Evolutionary conservation across 805 yeast genomes (phyloP), one percentile per base, ranked within the genome.

Genomic region (Sungouiozyma intestinalis): DNA sequence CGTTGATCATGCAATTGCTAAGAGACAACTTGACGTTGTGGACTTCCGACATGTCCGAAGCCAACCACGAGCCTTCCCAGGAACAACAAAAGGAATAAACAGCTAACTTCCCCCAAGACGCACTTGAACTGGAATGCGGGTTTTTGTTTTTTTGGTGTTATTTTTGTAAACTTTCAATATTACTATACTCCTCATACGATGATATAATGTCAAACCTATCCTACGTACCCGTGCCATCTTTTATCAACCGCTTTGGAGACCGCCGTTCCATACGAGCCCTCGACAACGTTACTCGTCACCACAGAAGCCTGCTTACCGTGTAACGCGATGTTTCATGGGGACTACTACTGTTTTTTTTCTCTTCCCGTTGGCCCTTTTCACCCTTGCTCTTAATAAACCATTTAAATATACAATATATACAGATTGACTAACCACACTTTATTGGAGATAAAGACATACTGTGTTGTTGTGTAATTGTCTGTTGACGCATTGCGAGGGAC

Each of bases 11-110:
- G 98, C 97, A 92, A 79, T 80, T 92, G 67, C 80, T 92, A 67
- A 84, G 97, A 74, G 97, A 92, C 72, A 90, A 90, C 79, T 76
- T 90, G 73, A 90, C 97, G 53, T 79, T 90, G 73, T 90, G 98
- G 98, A 87, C 95, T 54, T 79, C 85, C 40, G 96, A 86, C 64
- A 83, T 85, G 81, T 81, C 88, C 40, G 90, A 84, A 67, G 80
- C 87, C 48, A 6, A 24, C 29, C 29, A 24, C 6, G 78, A 77
- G 49, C 78, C 73, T 58, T 79, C 76, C 44, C 81, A 75, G 49
- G 64, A 69, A 50, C 63, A 55, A 41, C 58, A 61, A 40, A 64
- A 51, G 41, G 45, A 43, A 21, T 55, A 50, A 38, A 47, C 44
- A 39, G 43, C 36, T 35, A 13, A 35, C 38, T n/a, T n/a, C n/a